A percentile compares a stretch with the other conserved stretches of the same genome.
Evolutionary conservation across 208 protist genomes (phyloP).

Genomic region (Phytomonas sp.): DNA sequence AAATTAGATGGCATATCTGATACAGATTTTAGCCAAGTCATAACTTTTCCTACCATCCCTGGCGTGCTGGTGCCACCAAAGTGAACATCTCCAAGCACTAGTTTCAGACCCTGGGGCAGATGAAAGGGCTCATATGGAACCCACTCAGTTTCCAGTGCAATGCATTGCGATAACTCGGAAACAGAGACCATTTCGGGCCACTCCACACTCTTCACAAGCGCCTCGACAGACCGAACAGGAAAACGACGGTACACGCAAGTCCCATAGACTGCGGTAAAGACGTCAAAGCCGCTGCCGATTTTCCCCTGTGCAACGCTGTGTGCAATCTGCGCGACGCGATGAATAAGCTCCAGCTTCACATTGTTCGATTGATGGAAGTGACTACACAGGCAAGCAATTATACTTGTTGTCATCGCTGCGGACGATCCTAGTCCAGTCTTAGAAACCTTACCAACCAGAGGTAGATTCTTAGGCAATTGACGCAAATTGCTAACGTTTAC

Average conservation of each 20-base stretch:
- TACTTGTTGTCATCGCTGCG: constrained; percentile 88
- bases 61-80: constrained; percentile 90
- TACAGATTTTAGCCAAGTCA: constrained; percentile 79
- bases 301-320: constrained; percentile 94
- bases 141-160: constrained; percentile 34
- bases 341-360: constrained; percentile 50
- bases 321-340: constrained; percentile 89
- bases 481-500: constrained; percentile 58
- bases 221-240: constrained; percentile 43
- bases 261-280: constrained; percentile 92
- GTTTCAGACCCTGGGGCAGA: constrained; percentile 71
- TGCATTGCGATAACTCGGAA: background rate
- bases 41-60: constrained; percentile 91
- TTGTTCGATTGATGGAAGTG: constrained; percentile 20
- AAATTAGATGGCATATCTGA: constrained; percentile 29
- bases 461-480: constrained; percentile 42
- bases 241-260: constrained; percentile 90
- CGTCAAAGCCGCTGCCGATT: constrained; percentile 96
- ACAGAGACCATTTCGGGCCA: constrained; percentile 22
- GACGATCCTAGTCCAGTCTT: constrained; percentile 95
- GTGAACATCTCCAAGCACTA: constrained; percentile 87
- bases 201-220: constrained; percentile 32
- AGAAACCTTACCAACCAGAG: constrained; percentile 70
- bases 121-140: constrained; percentile 58
- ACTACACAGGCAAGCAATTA: constrained; percentile 82